Evolutionary conservation across 169 alveolate genomes (phyloP).

Genomic region (Eimeria acervulina): DNA sequence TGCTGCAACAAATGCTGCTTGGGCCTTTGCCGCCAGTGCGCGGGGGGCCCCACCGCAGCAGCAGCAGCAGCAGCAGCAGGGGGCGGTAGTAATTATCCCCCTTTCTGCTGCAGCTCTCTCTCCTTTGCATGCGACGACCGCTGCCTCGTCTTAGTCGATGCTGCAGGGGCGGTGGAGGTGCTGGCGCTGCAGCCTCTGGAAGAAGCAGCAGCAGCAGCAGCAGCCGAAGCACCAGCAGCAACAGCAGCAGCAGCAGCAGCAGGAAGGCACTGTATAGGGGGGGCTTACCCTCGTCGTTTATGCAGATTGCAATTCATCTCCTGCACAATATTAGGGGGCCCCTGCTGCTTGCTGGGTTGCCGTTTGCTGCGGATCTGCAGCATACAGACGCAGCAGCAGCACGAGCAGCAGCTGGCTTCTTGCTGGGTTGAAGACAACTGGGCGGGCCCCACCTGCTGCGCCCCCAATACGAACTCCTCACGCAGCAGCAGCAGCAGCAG

Average conservation of each 20-base stretch:
- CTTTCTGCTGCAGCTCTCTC: slow-evolving; percentile 21
- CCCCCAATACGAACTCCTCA: no score
- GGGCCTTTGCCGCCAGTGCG: slow-evolving; percentile 11
- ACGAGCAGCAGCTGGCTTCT: not conserved
- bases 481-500: slow-evolving; percentile 40
- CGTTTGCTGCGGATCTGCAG: not conserved
- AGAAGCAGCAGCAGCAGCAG: slow-evolving; percentile 9
- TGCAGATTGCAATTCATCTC: not conserved
- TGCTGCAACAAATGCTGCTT: slow-evolving; percentile 29
- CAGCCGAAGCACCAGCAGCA: not conserved
- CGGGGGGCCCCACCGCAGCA: not conserved
- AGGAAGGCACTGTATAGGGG: not conserved
- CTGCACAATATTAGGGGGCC: not conserved
- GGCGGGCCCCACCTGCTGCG: slow-evolving; percentile 24
- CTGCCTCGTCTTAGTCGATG: slow-evolving; percentile 12
- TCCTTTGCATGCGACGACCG: slow-evolving; percentile 5
- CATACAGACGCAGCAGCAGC: not conserved
- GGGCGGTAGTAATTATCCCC: not conserved
- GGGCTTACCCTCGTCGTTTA: not conserved
- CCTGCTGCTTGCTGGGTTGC: not conserved
- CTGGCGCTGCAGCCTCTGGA: slow-evolving; percentile 25
- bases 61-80: slow-evolving; percentile 53
- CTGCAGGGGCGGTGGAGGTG: slow-evolving; percentile 10
- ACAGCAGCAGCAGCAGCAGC: slow-evolving; percentile 31
- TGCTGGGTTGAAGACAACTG: not conserved